phyloP scores from a whole-genome alignment of 2,329 filamentous ascomycete genomes.

The Xylaria arbuscula region DNA sequence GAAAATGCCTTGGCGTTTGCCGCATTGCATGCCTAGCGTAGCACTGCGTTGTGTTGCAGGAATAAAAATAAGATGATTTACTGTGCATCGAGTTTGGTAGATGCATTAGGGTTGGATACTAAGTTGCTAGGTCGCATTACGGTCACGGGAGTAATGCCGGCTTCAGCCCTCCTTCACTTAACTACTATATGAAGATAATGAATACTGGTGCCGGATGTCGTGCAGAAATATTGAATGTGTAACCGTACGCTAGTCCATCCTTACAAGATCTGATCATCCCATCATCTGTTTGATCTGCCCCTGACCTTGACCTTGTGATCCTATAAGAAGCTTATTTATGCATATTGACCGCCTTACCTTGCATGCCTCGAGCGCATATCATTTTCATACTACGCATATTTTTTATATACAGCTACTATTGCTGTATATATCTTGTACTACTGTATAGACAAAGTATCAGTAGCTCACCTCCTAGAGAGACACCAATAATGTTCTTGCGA shows the following conservation, averaged over 20 bases:
- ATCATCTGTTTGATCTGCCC: slow-evolving; percentile 3
- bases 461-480: neutral
- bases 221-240: slow-evolving; percentile 32
- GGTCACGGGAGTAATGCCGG: slow-evolving; percentile 24
- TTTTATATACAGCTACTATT: neutral
- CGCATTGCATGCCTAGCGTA: slow-evolving; percentile 25
- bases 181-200: slow-evolving; percentile 12
- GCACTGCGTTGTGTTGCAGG: slow-evolving; percentile 28
- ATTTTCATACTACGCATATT: neutral
- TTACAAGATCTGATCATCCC: slow-evolving; percentile 23
- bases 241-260: slow-evolving; percentile 11
- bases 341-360: slow-evolving; percentile 25
- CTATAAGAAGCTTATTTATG: slow-evolving; percentile 27
- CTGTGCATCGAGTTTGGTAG: slow-evolving; percentile 27
- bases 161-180: slow-evolving; percentile 23
- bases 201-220: slow-evolving; percentile 32
- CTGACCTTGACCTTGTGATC: slow-evolving; percentile 13
- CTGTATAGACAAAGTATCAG: neutral
- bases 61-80: slow-evolving; percentile 32
- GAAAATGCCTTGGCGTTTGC: slow-evolving; percentile 10
- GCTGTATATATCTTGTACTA: neutral
- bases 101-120: slow-evolving; percentile 23
- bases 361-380: slow-evolving; percentile 16
- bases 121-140: slow-evolving; percentile 21
- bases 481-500: neutral